Base-by-base conservation (phyloP, 495 filamentous ascomycete species). In the Xylaria scruposa region DNA sequence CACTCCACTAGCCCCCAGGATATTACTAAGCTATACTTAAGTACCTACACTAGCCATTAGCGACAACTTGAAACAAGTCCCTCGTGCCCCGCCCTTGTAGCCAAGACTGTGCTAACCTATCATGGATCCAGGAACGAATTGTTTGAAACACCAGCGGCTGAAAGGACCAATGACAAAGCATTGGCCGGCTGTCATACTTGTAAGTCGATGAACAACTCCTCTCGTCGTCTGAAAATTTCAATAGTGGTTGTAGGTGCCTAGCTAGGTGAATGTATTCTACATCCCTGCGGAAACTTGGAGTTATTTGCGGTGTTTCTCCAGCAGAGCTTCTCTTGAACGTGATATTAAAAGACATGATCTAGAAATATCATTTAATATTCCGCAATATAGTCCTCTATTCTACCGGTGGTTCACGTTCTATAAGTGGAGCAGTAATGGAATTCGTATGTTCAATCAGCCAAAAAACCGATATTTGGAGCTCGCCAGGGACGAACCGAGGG, bases 121-220 rank as follows among this genome's bases (percentile, higher is more conserved):
- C 38, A 63, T 44, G 1, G n/a, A 12, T 42, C 24, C 8, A 63
- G 26, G n/a, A 44, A 44, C 38, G 4, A 7, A 26, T 24, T 24
- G 60, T 29, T 63, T 63, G 60, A 63, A 63, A 63, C 60, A 44
- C 26, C 60, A 42, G 60, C 60, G 38, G 60, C 10, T 63, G 60
- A 42, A 15, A 12, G 38, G 38, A 44, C 60, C 60, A 63, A 63
- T 63, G n/a, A 63, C 17, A 60, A 38, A 31, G 56, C 56, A n/a
- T 13, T n/a, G n/a, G n/a, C 58, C 58, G 10, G 29, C 26, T 36
- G 15, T 8, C 29, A 59, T 59, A 26, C 36, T 38, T 38, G 36
- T 38, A 38, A 38, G 36, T 38, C 36, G 36, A 38, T 38, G 36
- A 38, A 38, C 36, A 38, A 31, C 46, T 49, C 19, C 4, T 21